These are phyloP conservation scores for Ogataea saltuana DNA, from an alignment of 805 yeast species.

Conservation along the genomic window DNA sequence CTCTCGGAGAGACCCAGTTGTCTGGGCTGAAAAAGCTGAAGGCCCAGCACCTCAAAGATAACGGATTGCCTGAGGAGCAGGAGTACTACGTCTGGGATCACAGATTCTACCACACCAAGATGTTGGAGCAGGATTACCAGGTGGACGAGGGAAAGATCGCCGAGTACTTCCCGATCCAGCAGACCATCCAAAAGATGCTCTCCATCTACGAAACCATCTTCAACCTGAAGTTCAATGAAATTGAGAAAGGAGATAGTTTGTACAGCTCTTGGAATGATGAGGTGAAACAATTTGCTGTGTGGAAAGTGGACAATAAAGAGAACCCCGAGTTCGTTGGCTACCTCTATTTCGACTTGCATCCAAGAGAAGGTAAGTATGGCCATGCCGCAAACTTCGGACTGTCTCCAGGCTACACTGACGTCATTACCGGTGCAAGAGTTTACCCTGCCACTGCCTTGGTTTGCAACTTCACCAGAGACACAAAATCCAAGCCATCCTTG, in stretches of 20 bases:
- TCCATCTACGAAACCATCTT: slow-evolving; percentile 68
- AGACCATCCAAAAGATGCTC: slow-evolving; percentile 69
- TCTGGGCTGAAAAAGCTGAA: slow-evolving; percentile 52
- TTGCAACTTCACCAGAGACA: slow-evolving; percentile 81
- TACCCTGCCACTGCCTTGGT: slow-evolving; percentile 78
- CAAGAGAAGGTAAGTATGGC: slow-evolving; percentile 83
- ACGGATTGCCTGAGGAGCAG: slow-evolving; percentile 42
- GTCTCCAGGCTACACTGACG: slow-evolving; percentile 55
- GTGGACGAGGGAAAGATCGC: slow-evolving; percentile 72
- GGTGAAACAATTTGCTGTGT: slow-evolving; percentile 71
- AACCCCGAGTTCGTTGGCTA: slow-evolving; percentile 69
- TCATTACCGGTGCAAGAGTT: slow-evolving; percentile 46
- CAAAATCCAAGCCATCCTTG: slow-evolving; percentile 66
- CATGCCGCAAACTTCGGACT: slow-evolving; percentile 85
- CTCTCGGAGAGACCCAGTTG: slow-evolving; percentile 59
- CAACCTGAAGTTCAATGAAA: slow-evolving; percentile 63
- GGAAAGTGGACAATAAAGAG: slow-evolving; percentile 54
- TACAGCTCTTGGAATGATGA: slow-evolving; percentile 73
- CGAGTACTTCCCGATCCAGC: slow-evolving; percentile 75
- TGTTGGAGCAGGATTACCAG: slow-evolving; percentile 65
- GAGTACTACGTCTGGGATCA: slow-evolving; percentile 73
- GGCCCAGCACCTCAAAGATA: slow-evolving; percentile 47
- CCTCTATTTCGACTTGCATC: slow-evolving; percentile 78
- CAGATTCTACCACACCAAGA: slow-evolving; percentile 61
- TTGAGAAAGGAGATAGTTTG: slow-evolving; percentile 36